These are phyloP conservation scores for Zygotorulaspora mrakii DNA, from an alignment of 1,139 yeast species.

Conservation along the genomic window DNA sequence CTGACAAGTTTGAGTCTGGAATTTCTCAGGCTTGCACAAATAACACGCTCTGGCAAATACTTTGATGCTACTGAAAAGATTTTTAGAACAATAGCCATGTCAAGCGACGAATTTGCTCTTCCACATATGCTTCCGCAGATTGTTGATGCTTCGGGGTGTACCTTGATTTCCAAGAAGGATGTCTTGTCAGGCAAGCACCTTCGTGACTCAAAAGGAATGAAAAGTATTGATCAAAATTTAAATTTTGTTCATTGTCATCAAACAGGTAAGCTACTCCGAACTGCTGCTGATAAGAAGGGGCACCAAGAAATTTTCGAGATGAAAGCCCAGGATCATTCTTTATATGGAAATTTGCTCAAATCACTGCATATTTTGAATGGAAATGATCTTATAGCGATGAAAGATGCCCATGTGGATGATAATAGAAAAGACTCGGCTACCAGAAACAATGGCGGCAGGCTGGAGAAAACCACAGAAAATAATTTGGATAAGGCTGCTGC, in stretches of 20 bases:
- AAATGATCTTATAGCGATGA: conserved; percentile 13
- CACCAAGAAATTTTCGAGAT: conserved; percentile 10
- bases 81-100: conserved; percentile 40
- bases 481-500: conserved; percentile 7
- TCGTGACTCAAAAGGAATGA: conserved; percentile 35
- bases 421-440: background rate
- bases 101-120: conserved; percentile 36
- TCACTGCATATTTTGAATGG: conserved; percentile 15
- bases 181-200: conserved; percentile 35
- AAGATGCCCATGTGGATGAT: conserved; percentile 3
- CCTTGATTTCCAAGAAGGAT: conserved; percentile 31
- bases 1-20: conserved; percentile 67
- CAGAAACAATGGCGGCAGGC: too few species aligned
- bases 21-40: conserved; percentile 60
- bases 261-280: conserved; percentile 22
- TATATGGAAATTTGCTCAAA: conserved; percentile 15
- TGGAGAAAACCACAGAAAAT: too few species aligned
- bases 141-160: conserved; percentile 52
- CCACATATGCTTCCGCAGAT: conserved; percentile 44
- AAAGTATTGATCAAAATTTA: conserved; percentile 33
- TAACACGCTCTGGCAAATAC: conserved; percentile 56
- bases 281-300: conserved; percentile 9
- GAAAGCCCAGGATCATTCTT: conserved; percentile 17
- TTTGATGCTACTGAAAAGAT: conserved; percentile 46
- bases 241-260: conserved; percentile 34